A percentile compares a stretch with the other conserved stretches of the same genome.
Conservation (phyloP, 106 monocot genomes). For the Platanthera guangdongensis region DNA sequence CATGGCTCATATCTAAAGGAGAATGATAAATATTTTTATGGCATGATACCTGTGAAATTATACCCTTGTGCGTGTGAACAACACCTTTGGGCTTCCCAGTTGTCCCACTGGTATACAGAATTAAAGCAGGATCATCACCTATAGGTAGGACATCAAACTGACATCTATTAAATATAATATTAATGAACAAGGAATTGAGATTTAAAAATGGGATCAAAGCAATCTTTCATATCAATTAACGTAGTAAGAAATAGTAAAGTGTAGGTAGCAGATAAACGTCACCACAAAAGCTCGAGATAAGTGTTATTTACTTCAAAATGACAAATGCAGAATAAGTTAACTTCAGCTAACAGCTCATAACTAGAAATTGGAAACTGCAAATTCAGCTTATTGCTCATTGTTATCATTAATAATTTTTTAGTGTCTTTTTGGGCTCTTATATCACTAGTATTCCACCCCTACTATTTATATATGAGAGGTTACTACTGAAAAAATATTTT, state of each 20-base stretch:
- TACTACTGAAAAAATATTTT: too few relatives aligned
- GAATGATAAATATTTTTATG: neutral
- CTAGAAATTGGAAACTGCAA: neutral
- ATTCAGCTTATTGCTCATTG: neutral
- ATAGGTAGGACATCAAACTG: neutral
- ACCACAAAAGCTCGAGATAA: neutral
- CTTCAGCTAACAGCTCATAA: neutral
- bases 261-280: neutral
- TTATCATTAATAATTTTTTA: too few relatives aligned
- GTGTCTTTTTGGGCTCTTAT: too few relatives aligned
- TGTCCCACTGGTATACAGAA: slow-evolving; percentile 96
- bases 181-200: neutral
- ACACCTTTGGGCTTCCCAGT: slow-evolving; percentile 99
- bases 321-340: neutral
- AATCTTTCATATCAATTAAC: neutral
- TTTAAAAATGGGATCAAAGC: neutral
- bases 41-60: slow-evolving; percentile 62
- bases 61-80: slow-evolving; percentile 84
- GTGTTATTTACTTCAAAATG: neutral
- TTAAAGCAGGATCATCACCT: slow-evolving; percentile 83
- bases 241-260: neutral
- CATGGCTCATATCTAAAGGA: neutral
- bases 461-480: too few relatives aligned
- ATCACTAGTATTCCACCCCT: too few relatives aligned
- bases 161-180: neutral